phyloP scores from a whole-genome alignment of 2,329 filamentous ascomycete genomes.

The Erysiphe neolycopersici region DNA sequence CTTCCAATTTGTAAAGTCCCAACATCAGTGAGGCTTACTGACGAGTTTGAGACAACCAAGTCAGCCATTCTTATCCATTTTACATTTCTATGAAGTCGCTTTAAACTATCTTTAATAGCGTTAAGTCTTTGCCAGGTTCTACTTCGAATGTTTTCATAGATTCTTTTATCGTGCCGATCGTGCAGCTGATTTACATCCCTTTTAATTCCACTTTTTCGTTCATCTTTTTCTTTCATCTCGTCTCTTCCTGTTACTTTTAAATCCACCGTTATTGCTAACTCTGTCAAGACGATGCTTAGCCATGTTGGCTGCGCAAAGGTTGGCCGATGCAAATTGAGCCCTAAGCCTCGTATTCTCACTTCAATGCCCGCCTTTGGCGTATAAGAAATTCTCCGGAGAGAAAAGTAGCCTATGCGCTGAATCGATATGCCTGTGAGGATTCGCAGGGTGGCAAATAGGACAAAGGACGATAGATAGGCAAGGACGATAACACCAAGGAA shows the following conservation, averaged over 20 bases:
- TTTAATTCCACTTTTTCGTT: conserved; percentile 9
- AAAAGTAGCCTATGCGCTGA: conserved; percentile 80
- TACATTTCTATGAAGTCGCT: conserved; percentile 62
- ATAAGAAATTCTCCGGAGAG: conserved; percentile 71
- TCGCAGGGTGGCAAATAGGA: conserved; percentile 76
- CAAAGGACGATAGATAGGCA: conserved; percentile 72
- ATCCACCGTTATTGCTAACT: conserved; percentile 64
- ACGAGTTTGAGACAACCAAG: conserved; percentile 57
- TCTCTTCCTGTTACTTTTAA: conserved; percentile 33
- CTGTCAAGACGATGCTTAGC: conserved; percentile 70
- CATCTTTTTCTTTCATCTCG: conserved; percentile 6
- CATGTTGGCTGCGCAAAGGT: conserved; percentile 95
- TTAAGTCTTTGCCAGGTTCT: conserved; percentile 62
- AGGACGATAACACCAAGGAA: conserved; percentile 65
- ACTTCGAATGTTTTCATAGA: conserved; percentile 21
- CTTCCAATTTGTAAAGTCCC: conserved; percentile 66
- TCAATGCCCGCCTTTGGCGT: conserved; percentile 69
- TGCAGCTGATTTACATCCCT: conserved; percentile 7
- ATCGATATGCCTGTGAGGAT: conserved; percentile 88
- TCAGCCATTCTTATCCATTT: conserved; percentile 78
- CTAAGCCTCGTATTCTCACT: conserved; percentile 70
- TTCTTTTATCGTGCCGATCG: conserved; percentile 7
- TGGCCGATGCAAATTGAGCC: conserved; percentile 68
- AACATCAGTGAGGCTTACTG: conserved; percentile 50
- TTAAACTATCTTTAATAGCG: conserved; percentile 58